Percentiles rank a stretch among this genome's conserved stretches.
Conservation (phyloP, 345 rosid genomes). For the Passiflora organensis region DNA sequence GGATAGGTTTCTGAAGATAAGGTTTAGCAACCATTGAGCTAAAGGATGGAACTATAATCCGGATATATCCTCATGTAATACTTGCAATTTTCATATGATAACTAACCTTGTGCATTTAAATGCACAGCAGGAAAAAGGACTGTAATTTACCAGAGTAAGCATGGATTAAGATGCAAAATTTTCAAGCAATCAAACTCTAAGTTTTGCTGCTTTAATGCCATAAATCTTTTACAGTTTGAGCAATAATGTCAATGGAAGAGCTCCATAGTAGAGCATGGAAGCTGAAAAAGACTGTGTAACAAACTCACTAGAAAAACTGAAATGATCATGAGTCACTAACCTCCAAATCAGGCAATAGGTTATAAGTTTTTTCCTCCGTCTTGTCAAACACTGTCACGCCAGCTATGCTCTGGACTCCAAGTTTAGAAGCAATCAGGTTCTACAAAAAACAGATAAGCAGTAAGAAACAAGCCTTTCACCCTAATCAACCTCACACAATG, state of each 20-base stretch:
- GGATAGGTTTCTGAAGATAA: no score
- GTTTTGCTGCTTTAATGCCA: no score
- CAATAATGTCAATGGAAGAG: not conserved
- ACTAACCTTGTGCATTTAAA: no score
- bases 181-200: no score
- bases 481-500: not conserved
- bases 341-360: slow-evolving; percentile 79
- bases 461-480: not conserved
- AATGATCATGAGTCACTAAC: slow-evolving; percentile 31
- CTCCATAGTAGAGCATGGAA: not conserved
- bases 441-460: slow-evolving; percentile 31
- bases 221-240: not conserved
- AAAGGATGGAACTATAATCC: no score
- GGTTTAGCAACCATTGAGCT: no score
- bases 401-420: slow-evolving; percentile 75
- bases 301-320: not conserved
- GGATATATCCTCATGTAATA: no score
- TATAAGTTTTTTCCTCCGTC: slow-evolving; percentile 54
- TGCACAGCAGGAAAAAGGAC: no score
- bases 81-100: no score
- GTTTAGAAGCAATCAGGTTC: slow-evolving; percentile 76
- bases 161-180: no score
- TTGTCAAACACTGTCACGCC: slow-evolving; percentile 72
- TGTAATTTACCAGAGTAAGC: no score
- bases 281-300: not conserved